Evolutionary conservation across 345 rosid genomes (phyloP).

Genomic region (Xanthoceras sorbifolium): DNA sequence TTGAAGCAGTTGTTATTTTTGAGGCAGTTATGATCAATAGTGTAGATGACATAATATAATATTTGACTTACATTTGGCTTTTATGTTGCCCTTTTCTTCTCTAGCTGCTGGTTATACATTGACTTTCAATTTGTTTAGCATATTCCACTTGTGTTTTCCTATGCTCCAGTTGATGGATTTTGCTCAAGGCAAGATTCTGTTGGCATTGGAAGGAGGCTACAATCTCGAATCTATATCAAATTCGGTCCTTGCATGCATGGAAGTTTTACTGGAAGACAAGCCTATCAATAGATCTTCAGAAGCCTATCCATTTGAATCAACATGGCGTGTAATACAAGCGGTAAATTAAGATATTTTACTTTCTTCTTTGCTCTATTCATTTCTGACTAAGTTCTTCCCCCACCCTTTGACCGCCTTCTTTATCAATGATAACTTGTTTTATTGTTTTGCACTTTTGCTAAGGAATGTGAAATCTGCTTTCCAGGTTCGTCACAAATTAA

Average conservation of each 20-base stretch:
- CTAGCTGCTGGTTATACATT: neutral
- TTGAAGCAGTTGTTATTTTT: conserved; percentile 3
- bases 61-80: neutral
- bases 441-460: conserved; percentile 18
- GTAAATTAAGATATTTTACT: conserved; percentile 37
- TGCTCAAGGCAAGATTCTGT: conserved; percentile 77
- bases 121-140: conserved; percentile 1
- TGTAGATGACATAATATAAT: neutral
- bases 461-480: conserved; percentile 23
- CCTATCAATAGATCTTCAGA: conserved; percentile 52
- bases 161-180: conserved; percentile 75
- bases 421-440: conserved; percentile 8
- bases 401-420: neutral
- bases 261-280: conserved; percentile 72
- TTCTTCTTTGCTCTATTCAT: neutral
- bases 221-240: conserved; percentile 81
- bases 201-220: conserved; percentile 96
- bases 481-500: conserved; percentile 71
- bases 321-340: conserved; percentile 80
- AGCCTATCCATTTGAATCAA: conserved; percentile 83
- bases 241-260: conserved; percentile 83
- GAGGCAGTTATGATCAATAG: neutral
- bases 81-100: neutral
- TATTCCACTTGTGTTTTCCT: neutral
- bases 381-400: neutral